Evolutionary conservation across 2,329 filamentous ascomycete genomes (phyloP).

Genomic region (Pyrenophora teres): DNA sequence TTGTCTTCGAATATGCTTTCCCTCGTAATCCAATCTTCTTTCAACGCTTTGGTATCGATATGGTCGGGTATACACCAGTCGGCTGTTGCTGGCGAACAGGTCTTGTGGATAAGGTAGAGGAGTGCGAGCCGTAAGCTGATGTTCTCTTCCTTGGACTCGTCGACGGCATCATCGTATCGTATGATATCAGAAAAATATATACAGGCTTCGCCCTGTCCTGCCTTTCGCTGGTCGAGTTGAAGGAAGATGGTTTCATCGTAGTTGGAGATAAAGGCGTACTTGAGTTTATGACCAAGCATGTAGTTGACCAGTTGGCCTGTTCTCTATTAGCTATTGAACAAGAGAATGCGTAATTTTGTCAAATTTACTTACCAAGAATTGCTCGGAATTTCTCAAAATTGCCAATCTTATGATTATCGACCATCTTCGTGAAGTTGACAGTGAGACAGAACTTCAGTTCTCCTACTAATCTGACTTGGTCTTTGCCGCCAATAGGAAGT

Average conservation of each 20-base stretch:
- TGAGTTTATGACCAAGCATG: background rate
- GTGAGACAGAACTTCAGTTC: background rate
- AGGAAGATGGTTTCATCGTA: background rate
- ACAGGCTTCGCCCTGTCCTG: background rate
- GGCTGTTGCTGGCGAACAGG: too few species aligned
- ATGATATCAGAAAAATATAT: background rate
- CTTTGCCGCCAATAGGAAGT: background rate
- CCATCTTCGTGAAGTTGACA: background rate
- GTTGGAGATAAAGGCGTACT: background rate
- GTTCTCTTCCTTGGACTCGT: too few species aligned
- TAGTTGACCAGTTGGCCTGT: background rate
- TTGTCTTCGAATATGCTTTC: too few species aligned
- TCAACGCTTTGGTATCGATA: too few species aligned
- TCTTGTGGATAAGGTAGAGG: too few species aligned
- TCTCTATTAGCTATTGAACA: background rate
- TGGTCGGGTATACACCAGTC: too few species aligned
- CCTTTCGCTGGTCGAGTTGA: background rate
- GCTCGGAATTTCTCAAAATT: background rate
- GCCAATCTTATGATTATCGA: fast-evolving
- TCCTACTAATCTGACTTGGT: background rate
- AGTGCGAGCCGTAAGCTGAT: too few species aligned
- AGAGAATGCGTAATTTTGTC: too few species aligned
- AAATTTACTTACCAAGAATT: background rate
- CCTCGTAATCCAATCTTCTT: too few species aligned
- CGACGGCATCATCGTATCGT: too few species aligned